Conservation (phyloP, 768 basidiomycete species). For the Phallus indusiatus region DNA sequence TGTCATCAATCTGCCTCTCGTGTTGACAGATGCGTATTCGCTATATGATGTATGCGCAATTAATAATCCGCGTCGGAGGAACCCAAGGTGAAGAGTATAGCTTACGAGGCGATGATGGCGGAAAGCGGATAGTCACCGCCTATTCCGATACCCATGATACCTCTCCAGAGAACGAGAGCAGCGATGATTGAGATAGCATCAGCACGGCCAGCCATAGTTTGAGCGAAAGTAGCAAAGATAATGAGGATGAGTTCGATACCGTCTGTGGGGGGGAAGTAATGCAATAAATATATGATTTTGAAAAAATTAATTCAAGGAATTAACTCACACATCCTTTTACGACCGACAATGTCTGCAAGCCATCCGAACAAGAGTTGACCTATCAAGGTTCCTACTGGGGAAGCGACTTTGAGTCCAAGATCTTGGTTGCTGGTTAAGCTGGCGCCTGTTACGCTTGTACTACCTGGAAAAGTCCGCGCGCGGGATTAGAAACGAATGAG, state of each 20-base stretch:
- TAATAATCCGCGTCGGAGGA: neutral
- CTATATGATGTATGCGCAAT: slow-evolving; percentile 5
- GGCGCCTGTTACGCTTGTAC: slow-evolving; percentile 16
- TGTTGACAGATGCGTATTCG: slow-evolving; percentile 65
- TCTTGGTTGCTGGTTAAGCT: slow-evolving; percentile 51
- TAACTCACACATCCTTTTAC: slow-evolving; percentile 69
- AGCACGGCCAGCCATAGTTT: slow-evolving; percentile 62
- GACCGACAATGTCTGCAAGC: slow-evolving; percentile 68
- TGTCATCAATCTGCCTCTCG: slow-evolving; percentile 80
- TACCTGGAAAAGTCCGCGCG: neutral
- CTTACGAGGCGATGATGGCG: slow-evolving; percentile 68
- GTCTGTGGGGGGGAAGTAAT: no score
- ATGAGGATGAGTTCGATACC: slow-evolving; percentile 75
- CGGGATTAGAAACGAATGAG: no score
- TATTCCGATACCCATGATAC: slow-evolving; percentile 75
- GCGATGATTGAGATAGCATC: slow-evolving; percentile 66
- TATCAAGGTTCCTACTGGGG: slow-evolving; percentile 64
- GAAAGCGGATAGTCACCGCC: slow-evolving; percentile 85
- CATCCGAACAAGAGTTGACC: slow-evolving; percentile 76
- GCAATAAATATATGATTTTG: neutral
- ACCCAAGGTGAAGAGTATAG: neutral
- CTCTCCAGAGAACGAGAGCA: slow-evolving; percentile 75
- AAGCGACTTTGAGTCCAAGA: slow-evolving; percentile 70
- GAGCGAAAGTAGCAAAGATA: slow-evolving; percentile 69
- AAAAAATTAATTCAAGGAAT: neutral